Evolutionary conservation across 176 grass and related monocot species (phyloP).

Genomic region (Canna indica): DNA sequence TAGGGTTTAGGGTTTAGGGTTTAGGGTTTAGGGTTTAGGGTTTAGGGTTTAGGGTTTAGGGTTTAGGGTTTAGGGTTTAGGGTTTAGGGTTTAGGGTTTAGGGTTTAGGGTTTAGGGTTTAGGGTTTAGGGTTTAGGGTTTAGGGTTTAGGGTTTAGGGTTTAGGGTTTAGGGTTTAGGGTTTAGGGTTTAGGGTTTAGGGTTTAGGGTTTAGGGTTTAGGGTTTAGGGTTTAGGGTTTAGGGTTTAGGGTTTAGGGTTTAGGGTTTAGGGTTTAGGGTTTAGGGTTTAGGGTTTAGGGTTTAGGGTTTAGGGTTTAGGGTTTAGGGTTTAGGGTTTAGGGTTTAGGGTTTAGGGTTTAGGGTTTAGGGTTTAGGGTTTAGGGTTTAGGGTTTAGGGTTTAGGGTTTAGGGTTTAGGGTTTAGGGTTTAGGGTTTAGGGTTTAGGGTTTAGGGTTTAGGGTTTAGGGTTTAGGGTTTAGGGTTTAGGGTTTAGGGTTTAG

Average conservation of each 20-base stretch:
- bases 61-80: conserved; percentile 12
- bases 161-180: conserved; percentile 26
- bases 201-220: conserved; percentile 10
- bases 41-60: conserved; percentile 8
- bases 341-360: conserved; percentile 13
- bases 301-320: conserved; percentile 22
- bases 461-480: conserved; percentile 23
- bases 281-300: conserved; percentile 21
- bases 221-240: conserved; percentile 13
- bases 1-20: conserved; percentile 13
- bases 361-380: conserved; percentile 21
- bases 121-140: conserved; percentile 22
- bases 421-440: conserved; percentile 19
- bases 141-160: conserved; percentile 25
- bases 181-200: conserved; percentile 22
- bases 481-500: conserved; percentile 24
- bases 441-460: conserved; percentile 25
- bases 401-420: conserved; percentile 19
- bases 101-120: conserved; percentile 23
- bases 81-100: conserved; percentile 17
- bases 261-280: conserved; percentile 24
- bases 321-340: conserved; percentile 12
- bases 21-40: conserved; percentile 3
- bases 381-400: conserved; percentile 19
- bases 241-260: conserved; percentile 24